phyloP scores from a whole-genome alignment of 2,329 filamentous ascomycete species.

The Colletotrichum chrysophilum region DNA sequence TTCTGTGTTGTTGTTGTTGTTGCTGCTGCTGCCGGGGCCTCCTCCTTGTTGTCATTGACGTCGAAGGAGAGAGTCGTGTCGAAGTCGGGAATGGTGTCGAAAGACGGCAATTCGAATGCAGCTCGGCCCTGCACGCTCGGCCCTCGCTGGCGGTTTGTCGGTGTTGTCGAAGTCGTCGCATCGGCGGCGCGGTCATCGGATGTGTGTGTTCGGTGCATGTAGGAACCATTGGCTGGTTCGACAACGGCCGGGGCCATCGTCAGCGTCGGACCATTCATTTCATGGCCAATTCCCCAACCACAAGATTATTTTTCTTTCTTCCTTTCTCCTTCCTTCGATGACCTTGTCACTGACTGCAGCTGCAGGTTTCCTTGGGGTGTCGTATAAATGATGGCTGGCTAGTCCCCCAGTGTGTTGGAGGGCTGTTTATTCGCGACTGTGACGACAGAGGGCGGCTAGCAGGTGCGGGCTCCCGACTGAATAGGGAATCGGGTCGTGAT shows the following conservation, averaged over 20 bases:
- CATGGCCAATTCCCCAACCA: conserved; percentile 30
- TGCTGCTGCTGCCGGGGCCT: conserved; percentile 6
- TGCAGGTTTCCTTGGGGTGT: not conserved
- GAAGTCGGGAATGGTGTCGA: conserved; percentile 56
- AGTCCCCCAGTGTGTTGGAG: not conserved
- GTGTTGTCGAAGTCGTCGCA: not conserved
- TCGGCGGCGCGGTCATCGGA: conserved; percentile 30
- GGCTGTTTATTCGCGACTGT: not conserved
- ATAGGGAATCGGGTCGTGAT: not conserved
- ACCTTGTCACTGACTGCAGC: conserved; percentile 1
- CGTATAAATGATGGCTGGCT: not conserved
- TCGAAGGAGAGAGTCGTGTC: conserved; percentile 50
- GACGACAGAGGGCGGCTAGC: not conserved
- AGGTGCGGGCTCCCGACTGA: not conserved
- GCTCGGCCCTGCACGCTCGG: conserved; percentile 35
- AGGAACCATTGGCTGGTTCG: conserved; percentile 27
- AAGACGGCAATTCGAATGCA: conserved; percentile 57
- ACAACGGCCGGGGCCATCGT: conserved; percentile 43
- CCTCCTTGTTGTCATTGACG: conserved; percentile 30
- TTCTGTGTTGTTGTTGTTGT: not conserved
- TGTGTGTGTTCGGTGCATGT: conserved; percentile 39
- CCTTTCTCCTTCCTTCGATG: not conserved
- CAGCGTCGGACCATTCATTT: conserved; percentile 39
- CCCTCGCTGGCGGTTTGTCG: conserved; percentile 21
- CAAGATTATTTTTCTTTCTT: not conserved